Conservation (phyloP, 139 green algal species). For the Chlorella sp. region DNA sequence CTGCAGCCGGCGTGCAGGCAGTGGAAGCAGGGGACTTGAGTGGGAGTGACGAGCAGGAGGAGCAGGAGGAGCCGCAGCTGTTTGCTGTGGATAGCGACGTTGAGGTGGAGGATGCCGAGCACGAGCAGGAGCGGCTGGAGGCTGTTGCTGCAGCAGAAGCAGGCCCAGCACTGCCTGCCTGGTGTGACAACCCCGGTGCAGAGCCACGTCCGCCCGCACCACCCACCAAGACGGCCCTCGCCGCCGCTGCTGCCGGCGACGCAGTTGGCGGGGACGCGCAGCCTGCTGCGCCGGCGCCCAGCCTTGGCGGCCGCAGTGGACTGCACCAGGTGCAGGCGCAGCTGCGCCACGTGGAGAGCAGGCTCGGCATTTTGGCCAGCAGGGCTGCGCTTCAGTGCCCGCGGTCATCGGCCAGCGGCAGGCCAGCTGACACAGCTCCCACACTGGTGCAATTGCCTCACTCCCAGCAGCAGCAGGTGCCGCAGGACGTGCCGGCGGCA, state of each 20-base stretch:
- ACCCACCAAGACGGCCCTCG: too few species aligned
- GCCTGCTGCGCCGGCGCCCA: neutral
- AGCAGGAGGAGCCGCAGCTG: neutral
- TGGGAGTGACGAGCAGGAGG: neutral
- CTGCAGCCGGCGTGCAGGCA: neutral
- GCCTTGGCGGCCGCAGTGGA: neutral
- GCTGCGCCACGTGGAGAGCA: constrained; percentile 7
- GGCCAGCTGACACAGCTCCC: neutral
- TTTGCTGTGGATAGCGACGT: constrained; percentile 9
- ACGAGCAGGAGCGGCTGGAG: neutral
- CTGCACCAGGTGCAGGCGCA: neutral
- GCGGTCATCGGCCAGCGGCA: neutral
- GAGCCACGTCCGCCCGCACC: too few species aligned
- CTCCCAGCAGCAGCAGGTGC: too few species aligned
- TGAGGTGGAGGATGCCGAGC: neutral
- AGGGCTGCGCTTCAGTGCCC: neutral
- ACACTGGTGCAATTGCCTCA: too few species aligned
- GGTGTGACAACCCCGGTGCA: too few species aligned
- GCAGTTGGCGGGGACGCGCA: neutral
- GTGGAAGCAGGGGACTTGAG: neutral
- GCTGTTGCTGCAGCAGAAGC: neutral
- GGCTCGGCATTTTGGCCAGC: neutral
- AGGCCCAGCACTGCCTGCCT: too few species aligned
- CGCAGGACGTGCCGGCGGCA: neutral
- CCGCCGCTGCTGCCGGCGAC: neutral